Evolutionary conservation across 2,329 filamentous ascomycete genomes (phyloP), one percentile per base, ranked within the genome.

Genomic region (Pyricularia sp.): DNA sequence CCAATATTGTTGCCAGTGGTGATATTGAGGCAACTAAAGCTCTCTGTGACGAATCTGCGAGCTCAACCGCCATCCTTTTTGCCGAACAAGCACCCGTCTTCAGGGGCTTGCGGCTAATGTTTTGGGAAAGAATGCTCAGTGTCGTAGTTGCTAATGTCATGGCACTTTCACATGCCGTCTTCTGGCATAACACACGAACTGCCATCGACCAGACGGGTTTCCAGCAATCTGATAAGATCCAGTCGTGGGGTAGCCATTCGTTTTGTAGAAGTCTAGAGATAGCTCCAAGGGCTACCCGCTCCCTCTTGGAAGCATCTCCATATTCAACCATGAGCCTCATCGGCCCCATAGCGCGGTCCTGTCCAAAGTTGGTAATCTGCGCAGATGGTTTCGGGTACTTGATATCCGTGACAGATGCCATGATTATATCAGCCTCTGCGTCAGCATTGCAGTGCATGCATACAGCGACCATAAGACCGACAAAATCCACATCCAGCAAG

Each of bases 201-300:
- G 79, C 75, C 11, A 74, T 71, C 3, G 75, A 76, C 83, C 83
- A 85, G 31, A 83, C 61, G 1, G 71, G 69, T n/a, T 75, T 73
- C 68, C 84, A 81, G 3, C 77, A 78, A 28, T 72, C 75, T 0
- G 81, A 82, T 5, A 79, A 78, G 30, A 85, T 74, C 83, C 83
- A 85, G 11, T 79, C 76, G 4, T 75, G 67, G 0, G 81, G 81
- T 28, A 85, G 71, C 4, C 71, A 69, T 1, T 75, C 76, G 36
- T 71, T 72, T 4, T 74, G 72, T 28, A 85, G 71, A 23, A 85
- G 71, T 0, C 58, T 69, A 0, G 77, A 74, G 25, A 83, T 73
- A 59, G 79, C 76, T 42, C 78, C 76, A 31, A 83, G 78, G 30
- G 79, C 73, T 67, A 78, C 78, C 0, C 77, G 73, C 7, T 71